Evolutionary conservation across 2,329 filamentous ascomycete genomes (phyloP).

Genomic region (Meredithiella fracta): DNA sequence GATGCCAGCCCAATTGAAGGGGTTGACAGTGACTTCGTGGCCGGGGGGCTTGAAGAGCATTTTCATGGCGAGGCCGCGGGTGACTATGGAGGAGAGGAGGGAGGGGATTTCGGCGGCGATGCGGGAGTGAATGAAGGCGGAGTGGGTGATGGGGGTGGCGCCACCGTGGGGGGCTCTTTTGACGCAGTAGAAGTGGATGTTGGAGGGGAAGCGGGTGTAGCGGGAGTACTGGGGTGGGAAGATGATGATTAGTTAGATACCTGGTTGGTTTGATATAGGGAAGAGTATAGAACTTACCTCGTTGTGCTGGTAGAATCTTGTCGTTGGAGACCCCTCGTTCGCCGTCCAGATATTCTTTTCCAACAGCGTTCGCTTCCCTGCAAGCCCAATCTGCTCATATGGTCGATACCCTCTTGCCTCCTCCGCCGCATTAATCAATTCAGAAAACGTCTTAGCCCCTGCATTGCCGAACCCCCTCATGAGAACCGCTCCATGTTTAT

Average conservation of each 20-base stretch:
- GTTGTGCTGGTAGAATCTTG: conserved; percentile 17
- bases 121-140: conserved; percentile 13
- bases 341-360: conserved; percentile 16
- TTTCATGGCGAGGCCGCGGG: conserved; percentile 16
- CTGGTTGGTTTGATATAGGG: no score
- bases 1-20: conserved; percentile 16
- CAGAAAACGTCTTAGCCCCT: conserved; percentile 16
- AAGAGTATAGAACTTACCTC: conserved; percentile 11
- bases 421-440: conserved; percentile 14
- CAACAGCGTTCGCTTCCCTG: conserved; percentile 15
- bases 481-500: conserved; percentile 14
- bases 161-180: conserved; percentile 14
- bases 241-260: no score
- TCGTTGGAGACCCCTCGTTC: conserved; percentile 16
- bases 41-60: conserved; percentile 16
- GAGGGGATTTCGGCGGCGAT: conserved; percentile 15
- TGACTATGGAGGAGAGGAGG: conserved; percentile 14
- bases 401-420: conserved; percentile 13
- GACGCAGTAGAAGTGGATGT: conserved; percentile 16
- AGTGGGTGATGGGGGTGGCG: conserved; percentile 14
- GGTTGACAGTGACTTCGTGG: conserved; percentile 15
- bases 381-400: conserved; percentile 20
- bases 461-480: conserved; percentile 13
- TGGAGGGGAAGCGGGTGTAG: conserved; percentile 15
- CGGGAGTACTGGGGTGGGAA: conserved; percentile 13